Percentiles rank a stretch among this genome's conserved stretches.
Conservation (phyloP, 73 alveolate genomes). For the Paramecium sexaurelia region DNA sequence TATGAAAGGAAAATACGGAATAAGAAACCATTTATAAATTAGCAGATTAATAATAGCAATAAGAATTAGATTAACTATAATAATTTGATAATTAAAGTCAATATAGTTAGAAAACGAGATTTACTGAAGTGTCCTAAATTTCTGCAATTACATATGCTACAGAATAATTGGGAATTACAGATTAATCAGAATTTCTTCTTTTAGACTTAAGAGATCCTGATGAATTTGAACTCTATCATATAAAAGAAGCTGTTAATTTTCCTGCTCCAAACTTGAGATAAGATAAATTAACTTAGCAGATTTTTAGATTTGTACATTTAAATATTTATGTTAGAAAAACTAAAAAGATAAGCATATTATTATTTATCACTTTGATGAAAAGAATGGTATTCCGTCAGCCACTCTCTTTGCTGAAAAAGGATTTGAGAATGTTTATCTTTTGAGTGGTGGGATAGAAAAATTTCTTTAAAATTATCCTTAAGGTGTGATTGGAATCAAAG, state of each 20-base stretch:
- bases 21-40: slow-evolving; percentile 74
- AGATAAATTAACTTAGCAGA: slow-evolving; percentile 84
- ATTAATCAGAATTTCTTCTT: slow-evolving; percentile 79
- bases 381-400: slow-evolving; percentile 85
- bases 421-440: slow-evolving; percentile 82
- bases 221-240: slow-evolving; percentile 79
- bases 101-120: slow-evolving; percentile 51
- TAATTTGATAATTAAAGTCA: slow-evolving; percentile 51
- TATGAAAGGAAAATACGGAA: slow-evolving; percentile 47
- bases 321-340: slow-evolving; percentile 69
- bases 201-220: slow-evolving; percentile 89
- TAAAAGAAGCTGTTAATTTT: slow-evolving; percentile 78
- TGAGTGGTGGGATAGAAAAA: slow-evolving; percentile 89
- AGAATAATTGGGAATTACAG: slow-evolving; percentile 80
- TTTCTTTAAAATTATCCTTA: slow-evolving; percentile 75
- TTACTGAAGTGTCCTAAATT: slow-evolving; percentile 69
- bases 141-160: slow-evolving; percentile 90
- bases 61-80: not conserved
- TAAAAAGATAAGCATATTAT: slow-evolving; percentile 85
- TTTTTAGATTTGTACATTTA: slow-evolving; percentile 73
- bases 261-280: slow-evolving; percentile 89
- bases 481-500: slow-evolving; percentile 72
- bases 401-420: slow-evolving; percentile 83
- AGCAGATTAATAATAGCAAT: slow-evolving; percentile 38
- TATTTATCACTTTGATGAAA: slow-evolving; percentile 84